phyloP scores from a whole-genome alignment of 176 grass and related monocot species.

The Eleusine coracana region DNA sequence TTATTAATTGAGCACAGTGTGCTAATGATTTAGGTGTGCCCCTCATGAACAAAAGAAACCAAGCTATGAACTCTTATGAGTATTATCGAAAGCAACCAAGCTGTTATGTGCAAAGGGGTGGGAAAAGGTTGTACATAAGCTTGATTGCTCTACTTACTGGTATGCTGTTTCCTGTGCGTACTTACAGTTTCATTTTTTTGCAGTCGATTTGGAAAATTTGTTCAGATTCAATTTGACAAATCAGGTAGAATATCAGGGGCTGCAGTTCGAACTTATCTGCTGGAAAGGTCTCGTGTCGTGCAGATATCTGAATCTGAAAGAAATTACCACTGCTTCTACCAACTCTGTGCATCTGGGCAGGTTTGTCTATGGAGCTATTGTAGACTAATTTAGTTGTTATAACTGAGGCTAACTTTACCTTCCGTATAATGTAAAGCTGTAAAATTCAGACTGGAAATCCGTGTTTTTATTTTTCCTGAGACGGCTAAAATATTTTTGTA shows the following conservation, averaged over 20 bases:
- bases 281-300: constrained; percentile 87
- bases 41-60: constrained; percentile 9
- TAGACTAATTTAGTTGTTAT: constrained; percentile 18
- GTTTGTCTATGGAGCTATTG: constrained; percentile 48
- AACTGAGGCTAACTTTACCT: not conserved
- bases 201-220: constrained; percentile 95
- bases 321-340: constrained; percentile 93
- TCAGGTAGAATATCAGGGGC: constrained; percentile 83
- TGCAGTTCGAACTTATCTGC: constrained; percentile 81
- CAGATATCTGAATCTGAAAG: constrained; percentile 79
- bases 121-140: constrained; percentile 15
- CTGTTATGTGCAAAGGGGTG: not conserved
- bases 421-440: not conserved
- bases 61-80: constrained; percentile 7
- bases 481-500: not conserved
- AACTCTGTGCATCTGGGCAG: constrained; percentile 85
- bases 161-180: constrained; percentile 16
- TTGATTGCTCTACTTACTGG: not conserved
- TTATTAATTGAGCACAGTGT: constrained; percentile 7
- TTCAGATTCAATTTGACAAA: constrained; percentile 87
- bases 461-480: not conserved
- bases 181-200: constrained; percentile 33
- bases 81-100: not conserved
- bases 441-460: constrained; percentile 2
- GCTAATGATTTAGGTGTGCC: not conserved